Base-by-base conservation (phyloP, 805 yeast species). In the Pichia ethanolica region DNA sequence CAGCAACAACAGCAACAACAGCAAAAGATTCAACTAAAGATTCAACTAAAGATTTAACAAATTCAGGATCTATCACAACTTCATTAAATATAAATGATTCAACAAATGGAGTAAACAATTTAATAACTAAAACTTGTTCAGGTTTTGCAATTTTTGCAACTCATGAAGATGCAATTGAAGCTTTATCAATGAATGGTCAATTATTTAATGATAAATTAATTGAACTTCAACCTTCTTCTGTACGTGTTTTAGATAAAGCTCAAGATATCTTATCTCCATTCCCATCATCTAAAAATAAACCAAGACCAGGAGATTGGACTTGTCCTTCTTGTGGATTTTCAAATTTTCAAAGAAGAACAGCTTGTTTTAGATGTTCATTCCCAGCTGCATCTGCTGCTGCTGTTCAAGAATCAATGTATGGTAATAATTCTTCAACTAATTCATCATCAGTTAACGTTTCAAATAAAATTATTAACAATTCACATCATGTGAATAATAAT, bases 271-370 rank as follows among this genome's bases (percentile, higher is more conserved):
- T 90, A 52, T 76, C 87, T 0, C 89, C 95, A 4, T 90, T 90
- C 68, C 96, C 97, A 13, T 77, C 82, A 35, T 85, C 88, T 56
- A 78, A 79, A 53, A 89, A 90, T 66, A 75, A 93, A 59, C 96
- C 96, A 26, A 75, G 97, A 61, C 97, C 97, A 0, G 97, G 97
- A 25, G 97, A 90, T 64, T 90, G 97, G 97, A 87, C 86, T n/a
- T 90, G 97, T 66, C 96, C 96, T 28, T 82, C 90, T 7, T 90
- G 97, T 72, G 96, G 97, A 1, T 90, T 90, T 61, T 86, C 95
- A 27, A 90, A 90, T 66, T 90, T 90, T 69, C 97, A 90, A 68
- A 78, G 97, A 60, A 77, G 97, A 66, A 86, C 95, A 3, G 95
- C 95, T 2, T 90, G 97, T 67, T 89, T 90, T 73, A 75, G 97